A percentile compares a stretch with the other conserved stretches of the same genome.
phyloP scores from a whole-genome alignment of 1,284 basidiomycete species.

The Puccinia horiana region DNA sequence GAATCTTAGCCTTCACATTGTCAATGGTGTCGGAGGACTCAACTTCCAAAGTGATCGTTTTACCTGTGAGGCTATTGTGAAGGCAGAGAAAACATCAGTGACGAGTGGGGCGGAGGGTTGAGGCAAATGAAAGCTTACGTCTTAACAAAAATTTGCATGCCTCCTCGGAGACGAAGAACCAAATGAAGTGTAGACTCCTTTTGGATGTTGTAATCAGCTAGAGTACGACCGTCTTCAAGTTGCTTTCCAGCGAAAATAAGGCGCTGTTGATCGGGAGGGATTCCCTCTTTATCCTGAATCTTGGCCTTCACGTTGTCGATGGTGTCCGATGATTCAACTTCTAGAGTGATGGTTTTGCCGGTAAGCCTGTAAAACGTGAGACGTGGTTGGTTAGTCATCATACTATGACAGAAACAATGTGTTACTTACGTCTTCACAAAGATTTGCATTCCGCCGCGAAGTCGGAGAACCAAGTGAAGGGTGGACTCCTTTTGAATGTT shows the following conservation, averaged over 20 bases:
- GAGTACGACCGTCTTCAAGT: conserved; percentile 59
- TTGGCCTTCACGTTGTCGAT: too few species aligned
- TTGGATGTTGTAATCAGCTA: conserved; percentile 86
- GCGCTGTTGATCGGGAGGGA: too few species aligned
- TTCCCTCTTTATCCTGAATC: too few species aligned
- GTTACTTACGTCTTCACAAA: conserved; percentile 55
- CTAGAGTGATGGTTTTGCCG: conserved; percentile 60
- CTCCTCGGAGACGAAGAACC: conserved; percentile 80
- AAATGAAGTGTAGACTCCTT: conserved; percentile 94
- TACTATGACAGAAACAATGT: conserved; percentile 28
- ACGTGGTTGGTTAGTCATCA: conserved; percentile 52
- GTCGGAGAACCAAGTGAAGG: conserved; percentile 88
- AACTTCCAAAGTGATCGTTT: conserved; percentile 65
- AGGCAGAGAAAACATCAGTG: not conserved
- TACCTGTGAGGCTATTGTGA: conserved; percentile 26
- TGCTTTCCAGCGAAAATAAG: conserved; percentile 62
- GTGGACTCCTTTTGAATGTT: conserved; percentile 96
- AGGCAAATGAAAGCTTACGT: not conserved
- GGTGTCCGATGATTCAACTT: too few species aligned
- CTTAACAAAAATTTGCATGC: conserved; percentile 56
- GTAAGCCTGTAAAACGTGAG: conserved; percentile 54
- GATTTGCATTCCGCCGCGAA: conserved; percentile 67
- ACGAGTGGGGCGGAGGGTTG: not conserved
- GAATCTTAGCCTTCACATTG: conserved; percentile 63
- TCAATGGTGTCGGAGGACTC: conserved; percentile 67